Evolutionary conservation across 192 early-diverging fungal genomes (phyloP), one percentile per base, ranked within the genome.

Genomic region (Allomyces arbusculus): DNA sequence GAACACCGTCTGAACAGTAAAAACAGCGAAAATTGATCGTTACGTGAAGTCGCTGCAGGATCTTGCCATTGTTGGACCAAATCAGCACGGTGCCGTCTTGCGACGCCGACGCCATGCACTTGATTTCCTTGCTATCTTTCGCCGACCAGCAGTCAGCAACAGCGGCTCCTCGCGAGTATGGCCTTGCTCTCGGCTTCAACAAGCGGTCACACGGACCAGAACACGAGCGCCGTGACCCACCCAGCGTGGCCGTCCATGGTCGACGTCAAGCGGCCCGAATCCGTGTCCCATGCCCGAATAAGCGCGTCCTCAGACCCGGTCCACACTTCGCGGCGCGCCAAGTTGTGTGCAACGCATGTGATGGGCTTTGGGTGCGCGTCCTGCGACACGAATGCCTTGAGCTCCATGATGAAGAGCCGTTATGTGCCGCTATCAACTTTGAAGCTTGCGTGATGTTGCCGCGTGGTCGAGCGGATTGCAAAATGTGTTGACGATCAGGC

Each of bases 41-140:
- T 64, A 82, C 80, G 71, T 78, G 69, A 12, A 83, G 75, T 63
- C 80, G 78, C 70, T 83, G 82, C 23, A 80, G 23, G 23, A 70
- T 61, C 66, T 80, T 80, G 28, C 80, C 79, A 33, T 65, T 75
- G 16, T 73, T 64, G 19, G 76, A 75, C 82, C 82, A 83, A 6
- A 73, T 78, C 40, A 83, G 79, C 24, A 83, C 66, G 44, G 71
- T 69, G 4, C 82, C 82, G 64, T 83, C 82, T 23, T 82, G 72
- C 9, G 80, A 76, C 33, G 69, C 71, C 20, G 80, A 82, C 50
- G 82, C 82, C 33, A 83, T 62, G 16, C 78, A 67, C 65, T 80
- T 82, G 61, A 79, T 44, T 67, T 83, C 82, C 64, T 77, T 78
- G 73, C 80, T 80, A n/a, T 16, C n/a, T 66, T 66, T 66, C 62